Conservation (phyloP, 345 rosid genomes). For the Pugionium cornutum region DNA sequence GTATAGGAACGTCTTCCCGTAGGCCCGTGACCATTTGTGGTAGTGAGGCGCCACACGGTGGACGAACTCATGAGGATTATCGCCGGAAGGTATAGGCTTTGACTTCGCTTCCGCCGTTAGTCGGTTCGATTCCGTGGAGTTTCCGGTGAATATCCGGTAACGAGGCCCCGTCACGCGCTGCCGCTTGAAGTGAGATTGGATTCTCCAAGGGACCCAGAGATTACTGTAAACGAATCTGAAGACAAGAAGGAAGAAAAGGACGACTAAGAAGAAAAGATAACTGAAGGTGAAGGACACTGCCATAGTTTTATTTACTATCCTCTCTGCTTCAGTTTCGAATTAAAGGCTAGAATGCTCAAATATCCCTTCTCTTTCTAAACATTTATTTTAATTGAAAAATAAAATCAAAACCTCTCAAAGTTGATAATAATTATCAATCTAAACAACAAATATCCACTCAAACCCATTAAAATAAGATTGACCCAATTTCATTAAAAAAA, state of each 20-base stretch:
- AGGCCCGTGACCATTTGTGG: constrained; percentile 53
- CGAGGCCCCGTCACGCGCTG: constrained; percentile 60
- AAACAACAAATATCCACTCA: too few relatives aligned
- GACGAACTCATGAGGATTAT: constrained; percentile 47
- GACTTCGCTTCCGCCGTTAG: constrained; percentile 45
- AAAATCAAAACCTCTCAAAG: too few relatives aligned
- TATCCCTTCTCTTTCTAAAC: too few relatives aligned
- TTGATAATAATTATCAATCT: too few relatives aligned
- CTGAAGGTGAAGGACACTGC: constrained; percentile 14
- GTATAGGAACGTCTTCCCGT: constrained; percentile 65
- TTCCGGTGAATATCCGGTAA: constrained; percentile 61
- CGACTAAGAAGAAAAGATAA: constrained; percentile 13
- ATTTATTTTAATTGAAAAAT: too few relatives aligned
- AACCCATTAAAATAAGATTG: too few relatives aligned
- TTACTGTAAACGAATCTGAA: constrained; percentile 40
- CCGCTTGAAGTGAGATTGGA: constrained; percentile 57
- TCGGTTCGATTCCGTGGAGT: constrained; percentile 53
- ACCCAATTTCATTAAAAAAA: too few relatives aligned
- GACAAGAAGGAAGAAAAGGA: constrained; percentile 35
- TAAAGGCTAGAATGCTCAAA: too few relatives aligned
- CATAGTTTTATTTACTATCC: constrained; percentile 5
- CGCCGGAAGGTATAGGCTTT: constrained; percentile 42
- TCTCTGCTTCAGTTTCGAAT: background rate
- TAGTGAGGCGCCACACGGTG: constrained; percentile 58
- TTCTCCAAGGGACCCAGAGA: constrained; percentile 60